Base-by-base conservation (phyloP, 23 red algal genomes). In the Rhodosorus marinus region DNA sequence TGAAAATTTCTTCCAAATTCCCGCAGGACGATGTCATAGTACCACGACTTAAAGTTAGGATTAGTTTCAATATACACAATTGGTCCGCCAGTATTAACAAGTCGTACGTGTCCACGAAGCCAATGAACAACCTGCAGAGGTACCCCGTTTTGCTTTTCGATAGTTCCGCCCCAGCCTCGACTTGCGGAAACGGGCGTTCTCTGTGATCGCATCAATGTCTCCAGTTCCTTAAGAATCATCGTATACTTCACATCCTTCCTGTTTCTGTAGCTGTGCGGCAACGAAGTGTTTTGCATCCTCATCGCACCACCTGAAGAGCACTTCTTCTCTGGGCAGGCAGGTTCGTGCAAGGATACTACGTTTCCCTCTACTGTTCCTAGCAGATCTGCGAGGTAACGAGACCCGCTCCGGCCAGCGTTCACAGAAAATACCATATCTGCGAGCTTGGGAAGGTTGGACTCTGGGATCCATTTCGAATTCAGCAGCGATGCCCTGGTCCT, bases 41-140 rank as follows among this genome's bases (percentile, higher is more conserved):
- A 64, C 79, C 79, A 84, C 4, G 58, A 17, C 60, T 84, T 84
- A 41, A 84, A 84, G 61, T 84, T 84, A n/a, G 79, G 67, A 57
- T 84, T 84, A 19, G 67, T 84, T 22, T 84, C 79, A 8, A 49
- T 52, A 62, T 68, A 84, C 47, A 84, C 56, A 49, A 24, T 38
- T 14, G 24, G 5, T 0, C 48, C 30, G 24, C 33, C 27, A 24
- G 51, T 49, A 38, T 65, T 56, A 20, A 58, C 24, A 5, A 56
- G 3, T 1, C 47, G 6, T 5, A 22, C 4, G 21, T 66, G 6
- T n/a, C 69, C 49, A 15, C 25, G 40, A 24, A 26, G 33, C 11
- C 17, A 43, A 11, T 43, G 11, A 43, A 43, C 38, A 17, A 43
- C 38, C 17, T 43, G 11, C 11, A 19, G 15, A n/a, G 38, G 38